Conservation (phyloP, 208 protist genomes). For the Acanthamoeba culbertsoni region DNA sequence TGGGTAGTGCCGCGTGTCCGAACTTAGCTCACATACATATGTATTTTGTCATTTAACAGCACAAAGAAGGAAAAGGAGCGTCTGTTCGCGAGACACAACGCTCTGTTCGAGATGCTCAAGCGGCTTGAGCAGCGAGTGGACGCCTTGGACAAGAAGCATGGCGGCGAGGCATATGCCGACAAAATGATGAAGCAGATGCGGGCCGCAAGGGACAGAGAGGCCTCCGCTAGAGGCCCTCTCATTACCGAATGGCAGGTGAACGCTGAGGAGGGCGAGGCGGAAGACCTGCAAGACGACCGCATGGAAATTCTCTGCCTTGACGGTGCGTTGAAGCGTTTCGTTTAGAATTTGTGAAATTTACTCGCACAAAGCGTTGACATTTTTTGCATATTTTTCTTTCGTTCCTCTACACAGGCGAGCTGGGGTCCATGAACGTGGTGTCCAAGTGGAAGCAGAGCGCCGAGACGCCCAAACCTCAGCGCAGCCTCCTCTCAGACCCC, state of each 20-base stretch:
- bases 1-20: too few species aligned
- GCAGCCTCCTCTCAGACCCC: background rate
- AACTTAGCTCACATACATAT: too few species aligned
- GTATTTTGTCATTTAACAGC: background rate
- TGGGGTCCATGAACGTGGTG: background rate
- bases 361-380: too few species aligned
- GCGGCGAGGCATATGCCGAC: background rate
- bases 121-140: background rate
- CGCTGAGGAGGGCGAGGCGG: background rate
- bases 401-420: background rate
- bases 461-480: background rate
- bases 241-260: background rate
- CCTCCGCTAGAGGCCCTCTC: background rate
- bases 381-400: background rate
- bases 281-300: background rate
- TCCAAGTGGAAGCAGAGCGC: conserved; percentile 18
- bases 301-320: conserved; percentile 11
- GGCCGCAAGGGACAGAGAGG: background rate
- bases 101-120: background rate
- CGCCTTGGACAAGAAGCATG: background rate
- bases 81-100: background rate
- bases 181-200: background rate
- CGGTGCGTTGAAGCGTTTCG: too few species aligned
- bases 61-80: conserved; percentile 24
- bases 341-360: too few species aligned